Evolutionary conservation across 2,329 filamentous ascomycete species (phyloP).

Genomic region (Colletotrichum aenigma): DNA sequence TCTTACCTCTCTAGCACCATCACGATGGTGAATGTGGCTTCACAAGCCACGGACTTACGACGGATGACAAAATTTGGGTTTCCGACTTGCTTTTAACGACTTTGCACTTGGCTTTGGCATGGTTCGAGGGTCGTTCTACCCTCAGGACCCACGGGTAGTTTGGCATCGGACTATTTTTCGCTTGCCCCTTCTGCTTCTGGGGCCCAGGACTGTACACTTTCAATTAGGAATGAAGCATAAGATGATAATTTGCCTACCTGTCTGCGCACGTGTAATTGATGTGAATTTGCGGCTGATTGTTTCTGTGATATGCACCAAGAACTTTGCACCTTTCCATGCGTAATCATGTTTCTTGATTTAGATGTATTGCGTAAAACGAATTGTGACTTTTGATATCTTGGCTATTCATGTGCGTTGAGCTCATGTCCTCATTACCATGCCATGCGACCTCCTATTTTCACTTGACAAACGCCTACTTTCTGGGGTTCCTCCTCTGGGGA

Average conservation of each 20-base stretch:
- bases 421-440: neutral
- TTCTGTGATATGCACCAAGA: neutral
- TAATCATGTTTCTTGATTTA: neutral
- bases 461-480: neutral
- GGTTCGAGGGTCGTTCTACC: neutral
- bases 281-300: neutral
- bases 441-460: neutral
- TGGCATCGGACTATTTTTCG: neutral
- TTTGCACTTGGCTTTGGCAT: constrained; percentile 3
- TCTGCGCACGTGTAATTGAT: neutral
- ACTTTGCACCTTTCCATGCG: neutral
- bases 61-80: constrained; percentile 21
- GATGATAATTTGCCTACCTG: neutral
- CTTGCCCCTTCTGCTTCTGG: neutral
- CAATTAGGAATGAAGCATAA: neutral
- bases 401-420: neutral
- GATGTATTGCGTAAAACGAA: neutral
- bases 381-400: neutral
- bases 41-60: neutral
- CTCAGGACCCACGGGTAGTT: neutral
- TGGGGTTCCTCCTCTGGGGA: neutral
- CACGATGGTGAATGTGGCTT: neutral
- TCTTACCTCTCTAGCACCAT: neutral
- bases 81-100: constrained; percentile 5
- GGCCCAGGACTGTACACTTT: constrained; percentile 14